Conservation (phyloP, 176 grass and related monocot genomes). For the Rhynchospora tenuis region DNA sequence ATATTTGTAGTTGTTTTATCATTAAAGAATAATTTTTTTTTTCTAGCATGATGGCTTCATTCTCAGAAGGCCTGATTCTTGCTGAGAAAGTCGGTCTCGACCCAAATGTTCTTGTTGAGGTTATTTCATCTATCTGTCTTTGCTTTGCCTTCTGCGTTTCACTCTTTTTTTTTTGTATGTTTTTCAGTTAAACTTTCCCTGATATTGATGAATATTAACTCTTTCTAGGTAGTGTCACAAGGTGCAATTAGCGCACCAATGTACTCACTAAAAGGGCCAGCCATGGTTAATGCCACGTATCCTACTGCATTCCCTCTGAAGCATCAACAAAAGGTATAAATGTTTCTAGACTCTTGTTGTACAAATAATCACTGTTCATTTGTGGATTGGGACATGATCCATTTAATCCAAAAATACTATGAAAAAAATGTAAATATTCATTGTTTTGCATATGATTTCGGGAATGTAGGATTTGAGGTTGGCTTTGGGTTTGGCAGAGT, state of each 20-base stretch:
- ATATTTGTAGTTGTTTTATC: not conserved
- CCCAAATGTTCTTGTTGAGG: constrained; percentile 76
- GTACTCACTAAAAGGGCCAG: constrained; percentile 83
- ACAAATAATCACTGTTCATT: not conserved
- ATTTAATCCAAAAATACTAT: not conserved
- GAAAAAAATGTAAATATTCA: not conserved
- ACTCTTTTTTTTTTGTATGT: not conserved
- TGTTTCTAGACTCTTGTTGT: not conserved
- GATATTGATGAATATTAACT: not conserved
- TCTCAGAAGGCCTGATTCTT: constrained; percentile 76
- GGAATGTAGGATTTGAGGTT: constrained; percentile 70
- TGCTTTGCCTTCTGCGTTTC: not conserved
- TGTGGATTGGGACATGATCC: not conserved
- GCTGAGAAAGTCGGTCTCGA: constrained; percentile 74
- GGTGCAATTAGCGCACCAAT: constrained; percentile 87
- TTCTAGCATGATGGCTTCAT: constrained; percentile 95
- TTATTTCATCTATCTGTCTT: constrained; percentile 19
- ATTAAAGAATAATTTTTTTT: constrained; percentile 15
- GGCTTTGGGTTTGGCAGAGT: constrained; percentile 67
- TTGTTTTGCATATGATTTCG: not conserved
- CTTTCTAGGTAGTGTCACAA: constrained; percentile 80
- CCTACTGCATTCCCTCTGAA: constrained; percentile 88
- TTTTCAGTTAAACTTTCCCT: not conserved
- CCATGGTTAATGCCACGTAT: constrained; percentile 83
- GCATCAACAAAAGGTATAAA: constrained; percentile 86